These are phyloP conservation scores for Earliella scabrosa DNA, from an alignment of 1,284 basidiomycete species.

Conservation along the genomic window DNA sequence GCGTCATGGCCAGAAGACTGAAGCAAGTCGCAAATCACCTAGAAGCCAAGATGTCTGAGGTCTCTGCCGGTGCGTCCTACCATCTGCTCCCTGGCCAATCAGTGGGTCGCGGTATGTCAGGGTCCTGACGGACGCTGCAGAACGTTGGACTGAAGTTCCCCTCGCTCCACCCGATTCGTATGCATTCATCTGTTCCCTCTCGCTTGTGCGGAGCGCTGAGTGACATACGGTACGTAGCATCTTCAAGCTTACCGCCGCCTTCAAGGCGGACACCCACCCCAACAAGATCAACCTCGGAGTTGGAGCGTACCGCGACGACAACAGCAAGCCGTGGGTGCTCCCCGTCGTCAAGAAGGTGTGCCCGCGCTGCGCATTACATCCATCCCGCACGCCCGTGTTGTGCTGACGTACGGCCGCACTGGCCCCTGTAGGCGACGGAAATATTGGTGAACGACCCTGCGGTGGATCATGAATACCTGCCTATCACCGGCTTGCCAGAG, in stretches of 20 bases:
- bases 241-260: conserved; percentile 90
- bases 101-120: conserved; percentile 9
- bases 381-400: neutral
- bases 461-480: conserved; percentile 93
- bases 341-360: conserved; percentile 88
- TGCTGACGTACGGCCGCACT: too few relatives aligned
- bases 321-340: conserved; percentile 89
- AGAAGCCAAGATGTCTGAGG: conserved; percentile 26
- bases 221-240: conserved; percentile 66
- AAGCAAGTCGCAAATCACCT: conserved; percentile 34
- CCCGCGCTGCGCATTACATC: neutral
- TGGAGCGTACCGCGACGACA: conserved; percentile 87
- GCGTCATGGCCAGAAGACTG: conserved; percentile 33
- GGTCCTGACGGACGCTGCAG: conserved; percentile 39
- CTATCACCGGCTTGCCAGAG: conserved; percentile 86
- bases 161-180: neutral
- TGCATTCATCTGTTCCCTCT: neutral
- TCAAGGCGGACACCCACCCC: conserved; percentile 80
- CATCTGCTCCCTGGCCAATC: conserved; percentile 5
- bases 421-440: conserved; percentile 64
- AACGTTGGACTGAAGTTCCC: conserved; percentile 58
- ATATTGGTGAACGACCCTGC: conserved; percentile 72
- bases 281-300: conserved; percentile 94
- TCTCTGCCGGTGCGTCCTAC: conserved; percentile 48
- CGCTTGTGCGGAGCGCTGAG: neutral